Base-by-base conservation (phyloP, 116 monocot genomes). In the Trichopus zeylanicus region DNA sequence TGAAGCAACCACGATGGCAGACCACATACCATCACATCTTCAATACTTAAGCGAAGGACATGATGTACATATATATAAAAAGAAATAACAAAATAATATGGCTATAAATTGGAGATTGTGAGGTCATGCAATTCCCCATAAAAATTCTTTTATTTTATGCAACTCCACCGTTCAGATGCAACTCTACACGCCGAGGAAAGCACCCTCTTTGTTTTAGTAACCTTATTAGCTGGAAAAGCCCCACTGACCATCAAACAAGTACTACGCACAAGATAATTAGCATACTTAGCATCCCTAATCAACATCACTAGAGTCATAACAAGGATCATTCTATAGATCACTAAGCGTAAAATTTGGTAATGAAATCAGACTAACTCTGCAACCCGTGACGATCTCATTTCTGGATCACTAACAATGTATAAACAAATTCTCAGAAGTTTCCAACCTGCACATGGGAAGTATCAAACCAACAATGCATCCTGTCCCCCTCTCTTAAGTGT, bases 1-100 rank as follows among this genome's bases (percentile, higher is more conserved):
- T 35, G 24, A 74, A 74, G 74, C 74, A 68, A 74, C 39, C 68
- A 51, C 29, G 68, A 74, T 16, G 74, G 63, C 46, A 51, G 74
- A 68, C 74, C 74, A 68, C 48, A 74, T 39, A 57, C 72, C 53
- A 52, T 64, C 51, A 38, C 65, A 65, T 59, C 39, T 39, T 30
- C 12, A 42, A 42, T 16, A 42, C 4, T 15, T 16, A 16, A 18
- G n/a, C n/a, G n/a, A n/a, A n/a, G n/a, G n/a, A n/a, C n/a, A n/a
- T n/a, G n/a, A n/a, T n/a, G n/a, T n/a, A n/a, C n/a, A n/a, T n/a
- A n/a, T n/a, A n/a, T n/a, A n/a, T n/a, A 16, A n/a, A 19, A 35
- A 16, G 2, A 5, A 12, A n/a, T 3, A n/a, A 28, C 2, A 26
- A 11, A 31, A 18, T 9, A 0, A 9, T 26, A 24, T 37, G 5